Evolutionary conservation across 148 eudicot genomes (phyloP), one percentile per base, ranked within the genome.

Genomic region (Nyssa sinensis): DNA sequence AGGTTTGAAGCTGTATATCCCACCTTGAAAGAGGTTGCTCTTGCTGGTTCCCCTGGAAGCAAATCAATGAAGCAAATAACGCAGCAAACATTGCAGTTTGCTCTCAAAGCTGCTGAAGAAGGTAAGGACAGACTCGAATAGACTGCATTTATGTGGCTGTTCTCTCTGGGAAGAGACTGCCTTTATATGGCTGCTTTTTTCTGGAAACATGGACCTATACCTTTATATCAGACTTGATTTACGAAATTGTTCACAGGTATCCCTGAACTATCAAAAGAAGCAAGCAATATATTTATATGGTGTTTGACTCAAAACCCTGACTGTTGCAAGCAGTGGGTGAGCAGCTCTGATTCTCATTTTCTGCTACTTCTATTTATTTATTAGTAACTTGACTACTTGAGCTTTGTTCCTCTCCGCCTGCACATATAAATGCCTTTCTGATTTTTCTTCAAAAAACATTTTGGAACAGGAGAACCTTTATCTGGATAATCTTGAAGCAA

Each of bases 1-100:
- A 85, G 94, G 74, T 90, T 88, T 77, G 88, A 90, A 77, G 89
- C 89, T 25, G 69, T 90, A 57, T 90, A 90, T 77, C 88, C 89
- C 51, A 73, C 77, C 71, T 84, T 90, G 30, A 86, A 86, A 72
- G 83, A 84, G 74, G 87, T 90, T 57, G 86, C 91, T 44, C 85
- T 86, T 71, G 85, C 89, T 64, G 91, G 89, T 70, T 44, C 85
- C 73, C 80, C 81, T 69, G 86, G 88, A 51, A 88, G 88, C 81
- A 87, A 87, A 76, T 84, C 81, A 66, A 83, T 87, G 86, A 89
- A 89, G 77, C 91, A 77, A 85, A 78, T 76, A 14, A 63, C 85
- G 4, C 87, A 82, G 66, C 91, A 87, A 71, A 79, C 81, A 44
- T 34, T 80, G 66, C 51, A 44, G 33, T 11, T 84, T 71, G 78